These are phyloP conservation scores for Coniochaeta sp. DNA, from an alignment of 2,329 filamentous ascomycete genomes.

Conservation along the genomic window DNA sequence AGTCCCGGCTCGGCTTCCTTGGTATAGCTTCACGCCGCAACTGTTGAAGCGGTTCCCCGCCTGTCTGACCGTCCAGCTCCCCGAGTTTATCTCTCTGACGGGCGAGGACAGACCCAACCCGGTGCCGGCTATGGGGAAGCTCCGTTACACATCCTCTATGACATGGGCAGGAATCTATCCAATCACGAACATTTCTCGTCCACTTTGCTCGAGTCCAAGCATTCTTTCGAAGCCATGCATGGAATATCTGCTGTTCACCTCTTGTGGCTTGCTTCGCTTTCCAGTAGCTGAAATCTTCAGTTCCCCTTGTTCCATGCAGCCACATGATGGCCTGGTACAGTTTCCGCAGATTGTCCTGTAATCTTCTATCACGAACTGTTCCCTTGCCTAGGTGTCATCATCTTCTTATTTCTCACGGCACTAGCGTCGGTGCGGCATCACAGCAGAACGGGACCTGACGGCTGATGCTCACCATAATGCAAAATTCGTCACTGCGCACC, in stretches of 20 bases:
- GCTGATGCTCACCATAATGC: not conserved
- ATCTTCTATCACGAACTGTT: slow-evolving; percentile 1
- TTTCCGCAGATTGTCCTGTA: not conserved
- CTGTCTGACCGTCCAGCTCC: not conserved
- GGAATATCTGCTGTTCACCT: not conserved
- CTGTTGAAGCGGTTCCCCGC: not conserved
- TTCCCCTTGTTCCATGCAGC: not conserved
- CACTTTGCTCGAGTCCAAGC: not conserved
- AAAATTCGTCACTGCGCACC: not conserved
- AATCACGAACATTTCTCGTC: not conserved
- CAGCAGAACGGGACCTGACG: not conserved
- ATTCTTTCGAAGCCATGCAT: not conserved
- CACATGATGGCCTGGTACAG: not conserved
- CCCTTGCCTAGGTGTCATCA: not conserved
- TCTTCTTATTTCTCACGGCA: not conserved
- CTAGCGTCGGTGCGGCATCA: not conserved
- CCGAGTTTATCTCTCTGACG: not conserved
- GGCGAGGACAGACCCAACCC: not conserved
- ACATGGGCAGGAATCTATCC: not conserved
- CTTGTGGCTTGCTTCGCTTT: not conserved
- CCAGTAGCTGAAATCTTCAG: not conserved
- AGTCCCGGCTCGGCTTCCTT: not conserved
- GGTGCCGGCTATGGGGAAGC: not conserved
- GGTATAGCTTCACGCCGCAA: not conserved
- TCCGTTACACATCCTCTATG: not conserved